Conservation (phyloP, 1,139 yeast genomes). For the Candida tropicalis region DNA sequence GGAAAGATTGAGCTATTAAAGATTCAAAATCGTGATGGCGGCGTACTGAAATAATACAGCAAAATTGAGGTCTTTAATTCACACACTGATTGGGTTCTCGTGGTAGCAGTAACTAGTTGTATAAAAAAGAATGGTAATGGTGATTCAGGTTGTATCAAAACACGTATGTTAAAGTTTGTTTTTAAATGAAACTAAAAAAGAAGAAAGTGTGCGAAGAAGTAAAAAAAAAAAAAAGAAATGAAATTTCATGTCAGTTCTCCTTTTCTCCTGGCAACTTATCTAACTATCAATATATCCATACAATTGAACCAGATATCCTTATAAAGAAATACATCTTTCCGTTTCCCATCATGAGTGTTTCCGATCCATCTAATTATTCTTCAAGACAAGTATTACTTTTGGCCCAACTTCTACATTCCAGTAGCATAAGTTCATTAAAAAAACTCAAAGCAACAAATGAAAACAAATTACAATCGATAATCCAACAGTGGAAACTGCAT, state of each 20-base stretch:
- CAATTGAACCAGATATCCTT: too few relatives aligned
- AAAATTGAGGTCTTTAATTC: too few relatives aligned
- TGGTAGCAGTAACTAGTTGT: too few relatives aligned
- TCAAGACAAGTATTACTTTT: slow-evolving; percentile 22
- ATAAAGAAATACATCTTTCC: too few relatives aligned
- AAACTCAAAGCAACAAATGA: slow-evolving; percentile 16
- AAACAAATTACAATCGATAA: slow-evolving; percentile 11
- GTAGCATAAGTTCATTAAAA: slow-evolving; percentile 15
- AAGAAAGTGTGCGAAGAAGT: neutral
- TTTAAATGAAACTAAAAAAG: neutral
- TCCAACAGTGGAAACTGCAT: slow-evolving; percentile 21
- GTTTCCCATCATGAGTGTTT: slow-evolving; percentile 1
- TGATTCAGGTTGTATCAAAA: neutral
- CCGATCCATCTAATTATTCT: slow-evolving; percentile 16
- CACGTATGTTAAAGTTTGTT: neutral
- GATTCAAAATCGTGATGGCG: too few relatives aligned
- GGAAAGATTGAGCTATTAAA: too few relatives aligned
- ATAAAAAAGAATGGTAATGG: too few relatives aligned
- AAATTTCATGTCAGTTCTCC: neutral
- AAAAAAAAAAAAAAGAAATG: neutral
- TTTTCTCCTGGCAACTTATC: too few relatives aligned
- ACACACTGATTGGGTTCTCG: too few relatives aligned
- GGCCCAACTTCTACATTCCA: slow-evolving; percentile 23
- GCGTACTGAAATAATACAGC: too few relatives aligned
- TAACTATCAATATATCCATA: too few relatives aligned